Evolutionary conservation across 805 yeast genomes (phyloP), one percentile per base, ranked within the genome.

Genomic region (Candida ascalaphidarum): DNA sequence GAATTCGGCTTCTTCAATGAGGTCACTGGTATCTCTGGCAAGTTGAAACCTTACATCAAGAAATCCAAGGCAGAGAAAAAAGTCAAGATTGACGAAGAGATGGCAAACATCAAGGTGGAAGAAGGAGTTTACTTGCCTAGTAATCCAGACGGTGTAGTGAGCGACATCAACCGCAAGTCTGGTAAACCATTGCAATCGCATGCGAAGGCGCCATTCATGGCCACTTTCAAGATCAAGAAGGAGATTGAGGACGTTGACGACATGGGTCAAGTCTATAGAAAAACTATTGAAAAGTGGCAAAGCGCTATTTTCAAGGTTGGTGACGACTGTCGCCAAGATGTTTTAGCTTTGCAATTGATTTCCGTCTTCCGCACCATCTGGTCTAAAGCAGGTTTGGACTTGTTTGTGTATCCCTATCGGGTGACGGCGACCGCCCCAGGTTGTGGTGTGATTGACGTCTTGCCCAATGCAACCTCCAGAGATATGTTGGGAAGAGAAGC

Each of bases 401-500:
- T 89, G 23, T 92, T 68, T 54, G 94, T 92, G 15, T 94, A 74
- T 58, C 98, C 99, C 1, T 73, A 92, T 55, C 64, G 96, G 40
- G 98, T 92, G 15, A 88, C 96, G 0, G 98, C 99, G 1, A 92
- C 99, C 7, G 96, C 95, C 3, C 97, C 98, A 1, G 98, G 99
- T 0, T 88, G 97, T 62, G 99, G 99, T 56, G 94, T 92, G 24
- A 92, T 92, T 60, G 99, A 94, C 52, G 98, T 94, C 18, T 68
- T 92, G 40, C 98, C 98, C 19, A 83, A 89, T 50, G 81, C 96
- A 5, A 79, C 85, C 16, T 85, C 96, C 23, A 76, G 99, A 59
- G 99, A 92, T 58, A 89, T 92, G 97, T 68, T 92, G 29, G 99
- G 99, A 23, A 74, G 99, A 47, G 99, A 92, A 50, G 98, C 98